Conservation (phyloP, 345 rosid species). For the Aegle marmelos region DNA sequence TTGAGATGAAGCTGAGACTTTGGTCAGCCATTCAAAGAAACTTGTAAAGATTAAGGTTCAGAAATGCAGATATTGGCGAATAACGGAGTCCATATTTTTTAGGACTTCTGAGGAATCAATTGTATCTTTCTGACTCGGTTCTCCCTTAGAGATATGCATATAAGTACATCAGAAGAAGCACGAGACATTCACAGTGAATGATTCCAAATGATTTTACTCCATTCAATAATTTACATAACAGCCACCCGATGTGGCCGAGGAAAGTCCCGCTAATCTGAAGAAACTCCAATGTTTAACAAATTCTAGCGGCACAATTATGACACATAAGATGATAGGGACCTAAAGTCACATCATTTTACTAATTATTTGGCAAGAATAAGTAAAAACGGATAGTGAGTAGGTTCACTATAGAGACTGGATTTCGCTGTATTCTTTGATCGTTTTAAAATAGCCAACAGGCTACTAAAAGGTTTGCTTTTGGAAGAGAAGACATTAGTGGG, state of each 20-base stretch:
- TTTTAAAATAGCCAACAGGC: not conserved
- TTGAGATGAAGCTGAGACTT: slow-evolving; percentile 19
- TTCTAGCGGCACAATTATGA: not conserved
- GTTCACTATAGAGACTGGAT: not conserved
- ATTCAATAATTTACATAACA: not conserved
- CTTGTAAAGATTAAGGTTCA: slow-evolving; percentile 10
- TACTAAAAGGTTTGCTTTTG: not conserved
- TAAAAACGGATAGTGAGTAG: not conserved
- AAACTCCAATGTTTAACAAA: not conserved
- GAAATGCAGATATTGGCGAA: slow-evolving; percentile 13
- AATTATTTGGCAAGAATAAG: not conserved
- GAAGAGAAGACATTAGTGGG: not conserved
- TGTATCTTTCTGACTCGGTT: slow-evolving; percentile 13
- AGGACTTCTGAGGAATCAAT: slow-evolving; percentile 13
- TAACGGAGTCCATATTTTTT: slow-evolving; percentile 16
- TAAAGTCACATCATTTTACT: not conserved
- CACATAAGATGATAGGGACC: too few relatives aligned
- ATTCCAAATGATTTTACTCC: not conserved
- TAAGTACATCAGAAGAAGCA: slow-evolving; percentile 1
- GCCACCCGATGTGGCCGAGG: not conserved
- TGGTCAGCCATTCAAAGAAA: slow-evolving; percentile 36
- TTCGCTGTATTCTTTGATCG: not conserved
- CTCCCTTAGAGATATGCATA: not conserved
- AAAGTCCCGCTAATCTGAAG: not conserved
- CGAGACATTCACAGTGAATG: not conserved